Base-by-base conservation (phyloP, 108 stramenopile genomes). In the Nitzschia palea region DNA sequence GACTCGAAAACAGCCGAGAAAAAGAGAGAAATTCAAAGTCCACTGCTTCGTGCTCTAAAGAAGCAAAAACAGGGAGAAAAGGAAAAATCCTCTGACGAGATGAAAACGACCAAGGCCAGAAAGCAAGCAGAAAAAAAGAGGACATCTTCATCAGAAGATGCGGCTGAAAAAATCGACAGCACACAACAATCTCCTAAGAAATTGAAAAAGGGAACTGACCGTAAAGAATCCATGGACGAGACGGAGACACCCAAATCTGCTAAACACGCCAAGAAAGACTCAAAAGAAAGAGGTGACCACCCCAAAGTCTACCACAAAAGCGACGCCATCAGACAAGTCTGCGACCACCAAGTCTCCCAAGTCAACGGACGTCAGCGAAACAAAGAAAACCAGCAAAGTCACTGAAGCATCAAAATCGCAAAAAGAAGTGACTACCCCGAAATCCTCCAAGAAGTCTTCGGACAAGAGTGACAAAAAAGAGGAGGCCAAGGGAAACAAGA, bases 11-110 rank as follows among this genome's bases (percentile, higher is more conserved):
- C 59, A 34, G 65, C 47, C 27, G 61, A 34, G 15, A 69, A 75
- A 44, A 61, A 51, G 43, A 37, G 44, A 64, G 68, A 73, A 55
- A 43, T 64, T 18, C 70, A 73, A 65, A 80, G 76, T 42, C 90
- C 90, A 8, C 67, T 95, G 61, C 71, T 87, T n/a, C 57, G 50
- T 44, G 90, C 93, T 20, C 72, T 95, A 59, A 88, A 93, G 80
- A 91, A 90, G 61, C 85, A 80, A 70, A 85, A 88, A 43, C 52
- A 74, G 25, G 67, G 60, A 18, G 74, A 66, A 42, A 59, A 68
- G 29, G 32, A 64, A 29, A 51, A 73, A 31, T 42, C 66, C 10
- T 65, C 65, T 33, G 74, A 67, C 34, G 62, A 62, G 9, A 14
- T 56, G 33, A 55, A 23, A 8, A 59, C 56, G 18, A 62, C 15